phyloP scores from a whole-genome alignment of 1,284 basidiomycete species.

The Boletus sp. region DNA sequence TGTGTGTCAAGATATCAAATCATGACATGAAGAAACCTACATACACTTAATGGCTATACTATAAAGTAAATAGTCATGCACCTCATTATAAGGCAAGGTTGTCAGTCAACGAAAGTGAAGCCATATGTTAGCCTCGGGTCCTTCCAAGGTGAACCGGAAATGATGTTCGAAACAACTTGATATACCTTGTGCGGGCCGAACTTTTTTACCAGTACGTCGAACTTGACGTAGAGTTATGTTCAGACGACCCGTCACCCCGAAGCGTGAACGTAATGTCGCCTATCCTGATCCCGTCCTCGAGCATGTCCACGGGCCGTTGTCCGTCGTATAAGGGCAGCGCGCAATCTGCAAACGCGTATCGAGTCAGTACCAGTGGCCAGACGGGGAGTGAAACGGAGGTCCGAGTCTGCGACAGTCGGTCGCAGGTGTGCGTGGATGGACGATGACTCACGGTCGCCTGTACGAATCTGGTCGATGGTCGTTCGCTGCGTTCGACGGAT shows the following conservation, averaged over 20 bases:
- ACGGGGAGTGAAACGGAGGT: too few species aligned
- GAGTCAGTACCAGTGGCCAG: neutral
- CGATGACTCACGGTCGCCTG: neutral
- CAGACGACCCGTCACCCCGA: neutral
- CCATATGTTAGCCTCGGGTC: neutral
- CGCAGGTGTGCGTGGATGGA: too few species aligned
- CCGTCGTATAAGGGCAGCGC: slow-evolving; percentile 21
- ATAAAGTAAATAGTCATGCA: neutral
- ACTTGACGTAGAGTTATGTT: neutral
- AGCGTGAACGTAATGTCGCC: slow-evolving; percentile 25
- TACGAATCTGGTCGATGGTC: neutral
- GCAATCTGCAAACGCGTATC: slow-evolving; percentile 15
- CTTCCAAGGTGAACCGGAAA: neutral
- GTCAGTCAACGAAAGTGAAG: neutral
- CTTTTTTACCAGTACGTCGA: neutral
- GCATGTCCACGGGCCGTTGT: slow-evolving; percentile 3
- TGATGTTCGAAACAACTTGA: too few species aligned
- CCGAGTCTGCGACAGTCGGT: too few species aligned
- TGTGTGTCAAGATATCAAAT: neutral
- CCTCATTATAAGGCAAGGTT: neutral
- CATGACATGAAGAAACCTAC: neutral
- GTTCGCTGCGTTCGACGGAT: slow-evolving; percentile 2
- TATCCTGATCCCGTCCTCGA: slow-evolving; percentile 18
- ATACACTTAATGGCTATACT: slow-evolving; percentile 3
- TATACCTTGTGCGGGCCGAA: too few species aligned